Conservation (phyloP, 2,329 filamentous ascomycete genomes). For the Penicillium sp. region DNA sequence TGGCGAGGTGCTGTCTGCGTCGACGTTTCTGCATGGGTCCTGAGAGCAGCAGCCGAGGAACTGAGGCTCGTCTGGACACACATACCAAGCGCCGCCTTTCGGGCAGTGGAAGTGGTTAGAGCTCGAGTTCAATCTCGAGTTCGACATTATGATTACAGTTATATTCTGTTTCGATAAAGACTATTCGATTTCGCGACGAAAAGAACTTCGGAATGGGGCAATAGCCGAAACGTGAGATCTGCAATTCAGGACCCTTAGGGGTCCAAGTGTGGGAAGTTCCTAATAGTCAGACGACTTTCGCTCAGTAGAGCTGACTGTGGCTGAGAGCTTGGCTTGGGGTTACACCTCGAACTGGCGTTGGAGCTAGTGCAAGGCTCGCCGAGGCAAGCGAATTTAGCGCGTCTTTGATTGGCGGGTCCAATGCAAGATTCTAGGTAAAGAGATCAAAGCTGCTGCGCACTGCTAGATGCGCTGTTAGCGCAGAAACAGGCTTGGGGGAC, state of each 20-base stretch:
- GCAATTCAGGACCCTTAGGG: not conserved
- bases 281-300: not conserved
- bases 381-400: slow-evolving; percentile 4
- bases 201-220: slow-evolving; percentile 1
- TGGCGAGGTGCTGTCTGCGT: slow-evolving; percentile 40
- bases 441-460: not conserved
- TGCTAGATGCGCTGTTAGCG: slow-evolving; percentile 5
- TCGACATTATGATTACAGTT: slow-evolving; percentile 9
- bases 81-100: slow-evolving; percentile 25
- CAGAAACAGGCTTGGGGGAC: slow-evolving; percentile 4
- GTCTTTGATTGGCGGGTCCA: slow-evolving; percentile 8
- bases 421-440: slow-evolving; percentile 4
- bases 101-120: slow-evolving; percentile 22
- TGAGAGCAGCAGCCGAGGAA: slow-evolving; percentile 29
- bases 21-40: slow-evolving; percentile 22
- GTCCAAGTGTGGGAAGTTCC: not conserved
- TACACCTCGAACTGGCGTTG: slow-evolving; percentile 9
- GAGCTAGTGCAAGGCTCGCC: slow-evolving; percentile 2
- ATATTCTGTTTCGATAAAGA: slow-evolving; percentile 13
- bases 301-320: slow-evolving; percentile 3
- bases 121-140: slow-evolving; percentile 3
- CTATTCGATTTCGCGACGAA: slow-evolving; percentile 6
- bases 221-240: slow-evolving; percentile 4
- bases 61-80: slow-evolving; percentile 22
- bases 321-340: slow-evolving; percentile 8